These are phyloP conservation scores for Brassica carinata DNA, from an alignment of 345 rosid genomes.

Conservation along the genomic window DNA sequence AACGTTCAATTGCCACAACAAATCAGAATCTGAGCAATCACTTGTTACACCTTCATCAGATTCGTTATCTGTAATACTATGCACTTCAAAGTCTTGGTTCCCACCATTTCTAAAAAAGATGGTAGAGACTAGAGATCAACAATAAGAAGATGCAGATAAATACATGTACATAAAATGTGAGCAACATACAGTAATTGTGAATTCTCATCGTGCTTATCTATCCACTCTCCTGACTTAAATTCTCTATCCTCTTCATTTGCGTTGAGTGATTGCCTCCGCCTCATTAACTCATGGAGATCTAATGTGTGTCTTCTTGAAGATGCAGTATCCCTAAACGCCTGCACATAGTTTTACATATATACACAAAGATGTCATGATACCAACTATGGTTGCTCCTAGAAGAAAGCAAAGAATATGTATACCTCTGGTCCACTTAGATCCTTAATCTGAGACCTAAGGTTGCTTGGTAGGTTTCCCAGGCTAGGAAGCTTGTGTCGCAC, in stretches of 20 bases:
- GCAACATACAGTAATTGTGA: not conserved
- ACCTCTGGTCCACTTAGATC: not conserved
- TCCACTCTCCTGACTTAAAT: not conserved
- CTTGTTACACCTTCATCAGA: slow-evolving; percentile 70
- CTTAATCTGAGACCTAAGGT: not conserved
- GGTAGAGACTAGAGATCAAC: not conserved
- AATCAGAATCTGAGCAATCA: slow-evolving; percentile 76
- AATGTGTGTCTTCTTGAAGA: not conserved
- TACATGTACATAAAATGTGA: not conserved
- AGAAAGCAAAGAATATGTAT: not conserved
- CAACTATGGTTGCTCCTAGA: not conserved
- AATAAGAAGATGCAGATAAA: not conserved
- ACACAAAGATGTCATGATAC: not conserved
- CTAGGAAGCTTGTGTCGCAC: not conserved
- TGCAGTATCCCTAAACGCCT: not conserved
- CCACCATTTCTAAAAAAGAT: slow-evolving; percentile 42
- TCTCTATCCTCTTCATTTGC: not conserved
- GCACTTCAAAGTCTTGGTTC: slow-evolving; percentile 52
- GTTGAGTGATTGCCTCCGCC: slow-evolving; percentile 1
- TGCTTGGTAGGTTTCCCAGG: not conserved
- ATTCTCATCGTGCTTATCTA: not conserved
- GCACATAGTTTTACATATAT: not conserved
- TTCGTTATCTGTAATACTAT: slow-evolving; percentile 52
- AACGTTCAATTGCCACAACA: slow-evolving; percentile 55
- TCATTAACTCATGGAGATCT: not conserved